Evolutionary conservation across 202 grass and related monocot species (phyloP).

Genomic region (Panicum virgatum): DNA sequence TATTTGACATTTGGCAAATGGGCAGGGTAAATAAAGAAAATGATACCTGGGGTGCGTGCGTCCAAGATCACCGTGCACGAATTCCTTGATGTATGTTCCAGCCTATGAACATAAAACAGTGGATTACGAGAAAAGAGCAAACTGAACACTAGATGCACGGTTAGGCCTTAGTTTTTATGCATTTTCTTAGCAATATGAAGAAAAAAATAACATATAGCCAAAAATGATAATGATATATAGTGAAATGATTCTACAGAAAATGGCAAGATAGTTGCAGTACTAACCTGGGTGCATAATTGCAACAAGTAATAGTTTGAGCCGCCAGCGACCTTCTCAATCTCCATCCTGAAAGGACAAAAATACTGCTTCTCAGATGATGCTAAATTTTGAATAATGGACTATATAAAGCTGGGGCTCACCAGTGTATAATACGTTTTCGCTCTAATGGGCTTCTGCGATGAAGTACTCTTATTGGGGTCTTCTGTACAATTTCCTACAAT

Average conservation of each 20-base stretch:
- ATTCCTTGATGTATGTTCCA: constrained; percentile 98
- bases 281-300: constrained; percentile 92
- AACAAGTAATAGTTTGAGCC: constrained; percentile 77
- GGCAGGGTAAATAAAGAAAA: background rate
- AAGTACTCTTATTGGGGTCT: constrained; percentile 87
- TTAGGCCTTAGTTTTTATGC: background rate
- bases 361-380: constrained; percentile 27
- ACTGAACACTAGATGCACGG: background rate
- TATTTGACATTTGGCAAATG: constrained; percentile 6
- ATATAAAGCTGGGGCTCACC: constrained; percentile 48
- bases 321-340: constrained; percentile 66
- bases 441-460: constrained; percentile 89
- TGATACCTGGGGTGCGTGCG: constrained; percentile 82
- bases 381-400: constrained; percentile 19
- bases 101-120: constrained; percentile 51
- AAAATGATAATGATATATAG: background rate
- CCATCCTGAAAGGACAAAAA: constrained; percentile 71
- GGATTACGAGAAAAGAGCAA: constrained; percentile 22
- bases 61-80: constrained; percentile 96
- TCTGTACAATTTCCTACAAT: constrained; percentile 83
- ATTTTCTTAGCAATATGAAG: background rate
- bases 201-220: constrained; percentile 16
- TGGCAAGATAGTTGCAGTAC: background rate
- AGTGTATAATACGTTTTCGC: constrained; percentile 83
- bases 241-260: background rate